Evolutionary conservation across 2,329 filamentous ascomycete species (phyloP), one percentile per base, ranked within the genome.

Genomic region (Trichoderma lentiforme): DNA sequence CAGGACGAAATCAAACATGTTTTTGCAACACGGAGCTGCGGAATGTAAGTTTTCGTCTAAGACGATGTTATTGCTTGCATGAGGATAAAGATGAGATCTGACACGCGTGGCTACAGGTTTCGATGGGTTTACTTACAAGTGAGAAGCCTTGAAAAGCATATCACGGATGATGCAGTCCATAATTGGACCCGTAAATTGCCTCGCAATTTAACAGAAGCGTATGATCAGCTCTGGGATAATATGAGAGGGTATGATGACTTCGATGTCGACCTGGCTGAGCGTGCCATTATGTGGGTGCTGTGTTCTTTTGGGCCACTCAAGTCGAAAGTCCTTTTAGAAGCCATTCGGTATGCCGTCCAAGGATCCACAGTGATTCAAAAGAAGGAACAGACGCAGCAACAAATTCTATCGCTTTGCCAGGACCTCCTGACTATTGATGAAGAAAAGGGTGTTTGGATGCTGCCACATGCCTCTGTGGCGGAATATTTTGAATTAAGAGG

Each of bases 61-160:
- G 30, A 6, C 1, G n/a, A 12, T 15, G 1, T 39, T 30, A 11
- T 24, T 3, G 3, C 8, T 7, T 66, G 3, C 12, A n/a, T 24
- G 1, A 1, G 26, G 1, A 14, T 47, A 8, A 18, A n/a, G 7
- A 47, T 47, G 9, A 39, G 36, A 39, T 39, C 18, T 60, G 18
- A 67, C n/a, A 11, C 5, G 14, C 8, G 9, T 11, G 14, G 36
- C 66, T 21, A 24, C 24, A 75, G 74, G 73, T 76, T 76, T 18
- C 75, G 73, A 57, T 76, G 75, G 75, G 75, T 74, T 18, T 58
- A 72, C 3, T 70, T 76, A 2, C 74, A 76, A n/a, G 73, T 74
- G 21, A 51, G 71, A 2, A 71, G 72, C 8, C 68, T 75, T 2
- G 18, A 73, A 9, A 61, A 64, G 4, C 51, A 61, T 4, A 43